phyloP scores from a whole-genome alignment of 2,329 filamentous ascomycete species.

The Neonectria ditissima region DNA sequence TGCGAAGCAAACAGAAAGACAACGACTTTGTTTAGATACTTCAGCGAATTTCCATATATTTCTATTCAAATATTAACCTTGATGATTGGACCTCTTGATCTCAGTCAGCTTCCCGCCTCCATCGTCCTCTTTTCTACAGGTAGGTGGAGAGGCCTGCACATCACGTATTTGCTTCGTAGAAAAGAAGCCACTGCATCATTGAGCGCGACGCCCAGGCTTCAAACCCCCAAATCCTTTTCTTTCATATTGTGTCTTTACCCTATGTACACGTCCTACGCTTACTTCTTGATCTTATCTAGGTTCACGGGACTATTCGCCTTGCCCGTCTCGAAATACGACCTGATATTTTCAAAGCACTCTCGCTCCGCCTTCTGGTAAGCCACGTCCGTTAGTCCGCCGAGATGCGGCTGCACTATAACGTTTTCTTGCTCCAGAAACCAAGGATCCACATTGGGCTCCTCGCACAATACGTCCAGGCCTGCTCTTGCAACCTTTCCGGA shows the following conservation, averaged over 20 bases:
- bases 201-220: no score
- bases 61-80: no score
- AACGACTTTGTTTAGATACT: no score
- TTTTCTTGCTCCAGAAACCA: slow-evolving; percentile 36
- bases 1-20: no score
- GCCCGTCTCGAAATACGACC: slow-evolving; percentile 37
- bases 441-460: slow-evolving; percentile 52
- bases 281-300: slow-evolving; percentile 21
- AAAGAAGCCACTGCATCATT: no score
- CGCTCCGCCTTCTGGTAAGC: slow-evolving; percentile 55
- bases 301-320: slow-evolving; percentile 38
- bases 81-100: no score
- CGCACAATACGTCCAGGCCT: slow-evolving; percentile 59
- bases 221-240: no score
- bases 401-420: slow-evolving; percentile 56
- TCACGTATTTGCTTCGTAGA: no score
- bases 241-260: background rate
- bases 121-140: no score
- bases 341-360: slow-evolving; percentile 51
- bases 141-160: no score
- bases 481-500: slow-evolving; percentile 57
- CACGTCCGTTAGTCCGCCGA: slow-evolving; percentile 56
- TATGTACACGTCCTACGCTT: background rate
- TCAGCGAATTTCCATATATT: no score
- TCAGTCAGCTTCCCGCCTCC: no score